Evolutionary conservation across 352 stramenopile species (phyloP).

Genomic region (Detonula confervacea): DNA sequence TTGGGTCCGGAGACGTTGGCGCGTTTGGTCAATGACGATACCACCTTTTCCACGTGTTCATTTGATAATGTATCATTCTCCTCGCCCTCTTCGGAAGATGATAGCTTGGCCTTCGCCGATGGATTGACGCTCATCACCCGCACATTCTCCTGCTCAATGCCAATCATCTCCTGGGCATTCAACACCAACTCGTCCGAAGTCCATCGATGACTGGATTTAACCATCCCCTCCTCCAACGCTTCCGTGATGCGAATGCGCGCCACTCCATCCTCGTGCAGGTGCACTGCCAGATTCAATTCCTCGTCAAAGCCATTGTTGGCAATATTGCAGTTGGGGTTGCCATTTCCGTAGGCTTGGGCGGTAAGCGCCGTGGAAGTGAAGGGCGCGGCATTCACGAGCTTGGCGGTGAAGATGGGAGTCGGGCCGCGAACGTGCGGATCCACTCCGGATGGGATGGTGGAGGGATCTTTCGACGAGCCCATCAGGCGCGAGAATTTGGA

Average conservation of each 20-base stretch:
- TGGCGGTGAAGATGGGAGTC: constrained; percentile 67
- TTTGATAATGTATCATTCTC: constrained; percentile 3
- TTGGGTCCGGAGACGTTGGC: constrained; percentile 11
- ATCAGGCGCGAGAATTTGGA: constrained; percentile 46
- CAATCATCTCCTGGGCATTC: constrained; percentile 58
- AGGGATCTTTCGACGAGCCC: constrained; percentile 7
- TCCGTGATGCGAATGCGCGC: constrained; percentile 79
- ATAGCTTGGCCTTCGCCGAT: constrained; percentile 34
- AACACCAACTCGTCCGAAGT: constrained; percentile 83
- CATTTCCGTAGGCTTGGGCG: constrained; percentile 34
- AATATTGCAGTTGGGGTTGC: constrained; percentile 3
- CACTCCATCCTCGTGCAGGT: constrained; percentile 75
- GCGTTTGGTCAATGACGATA: constrained; percentile 36
- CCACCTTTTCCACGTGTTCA: not conserved
- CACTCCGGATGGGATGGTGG: not conserved
- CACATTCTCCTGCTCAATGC: constrained; percentile 39
- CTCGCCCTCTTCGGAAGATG: constrained; percentile 13
- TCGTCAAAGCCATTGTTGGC: constrained; percentile 34
- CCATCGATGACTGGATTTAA: constrained; percentile 56
- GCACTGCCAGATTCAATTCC: constrained; percentile 66
- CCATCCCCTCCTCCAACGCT: constrained; percentile 47
- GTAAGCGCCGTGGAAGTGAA: constrained; percentile 62
- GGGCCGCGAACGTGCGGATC: constrained; percentile 61
- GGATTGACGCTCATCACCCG: constrained; percentile 43
- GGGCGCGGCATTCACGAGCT: constrained; percentile 59